Percentiles rank a stretch among this genome's conserved stretches.
phyloP scores from a whole-genome alignment of 192 early-diverging fungal species.

The Coemansia aciculifera region DNA sequence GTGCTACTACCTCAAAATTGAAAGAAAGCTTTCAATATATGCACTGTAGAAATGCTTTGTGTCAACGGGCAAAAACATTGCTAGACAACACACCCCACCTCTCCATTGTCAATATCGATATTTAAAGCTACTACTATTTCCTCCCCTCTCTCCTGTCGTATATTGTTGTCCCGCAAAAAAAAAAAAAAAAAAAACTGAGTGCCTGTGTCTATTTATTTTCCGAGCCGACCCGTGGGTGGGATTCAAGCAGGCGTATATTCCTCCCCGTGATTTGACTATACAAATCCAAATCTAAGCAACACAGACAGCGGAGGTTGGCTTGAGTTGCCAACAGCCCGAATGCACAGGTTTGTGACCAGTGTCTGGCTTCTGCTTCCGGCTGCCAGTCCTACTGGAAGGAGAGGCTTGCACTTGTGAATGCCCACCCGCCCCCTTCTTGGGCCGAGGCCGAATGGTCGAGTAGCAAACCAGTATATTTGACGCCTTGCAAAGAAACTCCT shows the following conservation, averaged over 20 bases:
- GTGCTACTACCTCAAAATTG: neutral
- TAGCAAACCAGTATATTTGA: neutral
- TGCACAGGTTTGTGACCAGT: neutral
- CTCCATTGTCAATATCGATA: neutral
- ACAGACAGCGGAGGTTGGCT: neutral
- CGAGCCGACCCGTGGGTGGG: neutral
- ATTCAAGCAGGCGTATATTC: neutral
- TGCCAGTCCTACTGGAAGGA: neutral
- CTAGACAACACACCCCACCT: neutral
- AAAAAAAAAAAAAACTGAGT: neutral
- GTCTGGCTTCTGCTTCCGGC: neutral
- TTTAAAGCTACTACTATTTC: neutral
- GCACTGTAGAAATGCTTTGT: conserved; percentile 5
- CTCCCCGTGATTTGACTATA: neutral
- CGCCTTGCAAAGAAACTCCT: neutral
- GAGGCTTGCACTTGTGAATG: conserved; percentile 1
- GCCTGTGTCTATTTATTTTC: neutral
- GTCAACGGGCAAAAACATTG: neutral
- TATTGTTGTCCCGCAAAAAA: conserved; percentile 1
- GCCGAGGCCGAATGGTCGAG: neutral
- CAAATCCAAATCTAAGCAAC: neutral
- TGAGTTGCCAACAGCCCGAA: neutral
- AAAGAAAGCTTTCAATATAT: conserved; percentile 8
- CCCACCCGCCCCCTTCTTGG: neutral
- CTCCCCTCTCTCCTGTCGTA: neutral